These are phyloP conservation scores for Penicillium ucsense DNA, from an alignment of 495 filamentous ascomycete species.

Conservation along the genomic window DNA sequence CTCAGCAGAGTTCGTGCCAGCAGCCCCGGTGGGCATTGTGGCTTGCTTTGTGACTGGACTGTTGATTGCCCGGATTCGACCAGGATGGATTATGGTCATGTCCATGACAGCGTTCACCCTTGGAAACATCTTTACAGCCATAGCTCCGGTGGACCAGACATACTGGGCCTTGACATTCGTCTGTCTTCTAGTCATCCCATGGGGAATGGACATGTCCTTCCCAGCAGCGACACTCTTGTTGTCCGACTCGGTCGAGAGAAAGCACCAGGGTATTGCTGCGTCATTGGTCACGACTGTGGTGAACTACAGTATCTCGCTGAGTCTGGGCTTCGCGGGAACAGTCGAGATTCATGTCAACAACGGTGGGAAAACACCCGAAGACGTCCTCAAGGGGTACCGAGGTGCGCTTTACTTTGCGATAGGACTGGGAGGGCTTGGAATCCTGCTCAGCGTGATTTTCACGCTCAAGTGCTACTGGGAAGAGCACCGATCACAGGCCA, in stretches of 20 bases:
- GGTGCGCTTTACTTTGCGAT: constrained; percentile 23
- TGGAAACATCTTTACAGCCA: constrained; percentile 28
- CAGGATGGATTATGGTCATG: constrained; percentile 38
- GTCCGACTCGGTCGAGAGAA: constrained; percentile 13
- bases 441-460: constrained; percentile 10
- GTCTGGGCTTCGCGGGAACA: constrained; percentile 53
- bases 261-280: constrained; percentile 40
- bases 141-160: constrained; percentile 25
- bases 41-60: constrained; percentile 36
- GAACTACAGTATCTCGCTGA: constrained; percentile 53
- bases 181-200: constrained; percentile 43
- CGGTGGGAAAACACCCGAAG: constrained; percentile 19
- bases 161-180: constrained; percentile 42
- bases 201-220: constrained; percentile 56
- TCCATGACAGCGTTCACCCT: constrained; percentile 35
- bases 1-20: constrained; percentile 30
- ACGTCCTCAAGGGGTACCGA: constrained; percentile 24
- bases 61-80: constrained; percentile 28
- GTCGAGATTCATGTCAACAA: constrained; percentile 43
- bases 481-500: neutral
- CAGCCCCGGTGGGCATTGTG: constrained; percentile 25
- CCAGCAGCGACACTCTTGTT: constrained; percentile 29
- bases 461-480: constrained; percentile 8
- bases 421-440: constrained; percentile 18
- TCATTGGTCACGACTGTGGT: constrained; percentile 51